Percentiles rank a stretch among this genome's conserved stretches.
phyloP scores from a whole-genome alignment of 768 basidiomycete species.

The Leccinum subgranulosum region DNA sequence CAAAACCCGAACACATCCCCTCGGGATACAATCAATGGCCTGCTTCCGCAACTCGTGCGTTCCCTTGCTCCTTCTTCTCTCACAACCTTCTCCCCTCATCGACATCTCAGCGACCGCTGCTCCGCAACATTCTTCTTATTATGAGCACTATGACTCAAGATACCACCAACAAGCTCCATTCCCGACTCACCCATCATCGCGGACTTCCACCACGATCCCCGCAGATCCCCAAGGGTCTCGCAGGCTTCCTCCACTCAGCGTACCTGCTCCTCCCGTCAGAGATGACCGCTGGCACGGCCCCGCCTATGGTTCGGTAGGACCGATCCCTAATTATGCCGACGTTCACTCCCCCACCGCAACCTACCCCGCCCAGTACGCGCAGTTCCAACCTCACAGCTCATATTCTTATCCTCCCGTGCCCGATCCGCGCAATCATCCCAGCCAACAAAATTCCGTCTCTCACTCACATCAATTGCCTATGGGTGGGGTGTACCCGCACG shows the following conservation, averaged over 20 bases:
- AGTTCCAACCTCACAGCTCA: slow-evolving; percentile 38
- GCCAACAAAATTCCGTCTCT: slow-evolving; percentile 24
- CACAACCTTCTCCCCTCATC: neutral
- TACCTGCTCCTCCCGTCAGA: slow-evolving; percentile 41
- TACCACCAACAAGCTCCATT: slow-evolving; percentile 39
- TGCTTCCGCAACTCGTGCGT: slow-evolving; percentile 32
- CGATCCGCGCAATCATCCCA: slow-evolving; percentile 34
- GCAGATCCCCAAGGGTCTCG: slow-evolving; percentile 49
- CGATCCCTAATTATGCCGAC: slow-evolving; percentile 35
- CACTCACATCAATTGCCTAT: slow-evolving; percentile 31
- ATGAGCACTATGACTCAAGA: slow-evolving; percentile 55
- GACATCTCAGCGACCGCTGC: slow-evolving; percentile 34
- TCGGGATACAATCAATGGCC: slow-evolving; percentile 48
- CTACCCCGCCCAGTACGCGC: slow-evolving; percentile 54
- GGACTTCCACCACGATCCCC: slow-evolving; percentile 48
- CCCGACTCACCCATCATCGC: slow-evolving; percentile 44
- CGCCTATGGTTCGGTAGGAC: slow-evolving; percentile 35
- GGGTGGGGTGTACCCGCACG: slow-evolving; percentile 24
- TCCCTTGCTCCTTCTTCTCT: slow-evolving; percentile 14
- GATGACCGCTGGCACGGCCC: slow-evolving; percentile 49
- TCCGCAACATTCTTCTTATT: slow-evolving; percentile 47
- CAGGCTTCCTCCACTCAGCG: slow-evolving; percentile 54
- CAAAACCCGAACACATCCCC: slow-evolving; percentile 55
- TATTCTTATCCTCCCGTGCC: slow-evolving; percentile 35
- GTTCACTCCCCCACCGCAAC: slow-evolving; percentile 66